Evolutionary conservation across 2,329 filamentous ascomycete genomes (phyloP).

Genomic region (Pochonia chlamydosporia): DNA sequence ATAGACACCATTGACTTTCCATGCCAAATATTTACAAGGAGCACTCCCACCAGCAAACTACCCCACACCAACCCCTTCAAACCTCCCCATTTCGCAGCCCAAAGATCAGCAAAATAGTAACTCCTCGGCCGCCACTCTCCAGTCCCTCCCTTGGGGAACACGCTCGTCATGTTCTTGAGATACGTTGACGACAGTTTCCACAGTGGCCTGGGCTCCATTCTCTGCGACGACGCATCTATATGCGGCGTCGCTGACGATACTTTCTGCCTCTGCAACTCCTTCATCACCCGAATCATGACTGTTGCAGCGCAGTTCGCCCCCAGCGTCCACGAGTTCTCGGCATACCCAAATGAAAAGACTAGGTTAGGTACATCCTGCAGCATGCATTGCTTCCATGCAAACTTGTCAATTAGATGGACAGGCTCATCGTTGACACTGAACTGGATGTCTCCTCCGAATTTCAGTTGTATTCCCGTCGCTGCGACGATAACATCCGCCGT

Average conservation of each 20-base stretch:
- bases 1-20: too few species aligned
- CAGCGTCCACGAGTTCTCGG: conserved; percentile 56
- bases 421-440: conserved; percentile 44
- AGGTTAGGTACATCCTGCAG: conserved; percentile 58
- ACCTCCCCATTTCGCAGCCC: conserved; percentile 23
- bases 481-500: conserved; percentile 58
- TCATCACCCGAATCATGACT: conserved; percentile 42
- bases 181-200: conserved; percentile 46
- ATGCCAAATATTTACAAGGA: neutral
- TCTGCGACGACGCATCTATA: conserved; percentile 22
- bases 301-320: conserved; percentile 49
- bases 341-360: conserved; percentile 53
- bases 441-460: conserved; percentile 46
- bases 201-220: conserved; percentile 31
- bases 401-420: conserved; percentile 37
- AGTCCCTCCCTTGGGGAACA: conserved; percentile 41
- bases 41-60: neutral
- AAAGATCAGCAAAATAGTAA: conserved; percentile 23
- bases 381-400: conserved; percentile 56
- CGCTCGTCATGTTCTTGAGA: conserved; percentile 32
- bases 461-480: conserved; percentile 55
- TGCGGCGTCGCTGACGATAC: conserved; percentile 38
- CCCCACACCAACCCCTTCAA: conserved; percentile 10
- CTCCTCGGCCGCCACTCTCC: conserved; percentile 26
- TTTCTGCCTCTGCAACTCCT: conserved; percentile 39